These are phyloP conservation scores for Ascomycota sp. DNA, from an alignment of 2,329 filamentous ascomycete species.

Conservation along the genomic window DNA sequence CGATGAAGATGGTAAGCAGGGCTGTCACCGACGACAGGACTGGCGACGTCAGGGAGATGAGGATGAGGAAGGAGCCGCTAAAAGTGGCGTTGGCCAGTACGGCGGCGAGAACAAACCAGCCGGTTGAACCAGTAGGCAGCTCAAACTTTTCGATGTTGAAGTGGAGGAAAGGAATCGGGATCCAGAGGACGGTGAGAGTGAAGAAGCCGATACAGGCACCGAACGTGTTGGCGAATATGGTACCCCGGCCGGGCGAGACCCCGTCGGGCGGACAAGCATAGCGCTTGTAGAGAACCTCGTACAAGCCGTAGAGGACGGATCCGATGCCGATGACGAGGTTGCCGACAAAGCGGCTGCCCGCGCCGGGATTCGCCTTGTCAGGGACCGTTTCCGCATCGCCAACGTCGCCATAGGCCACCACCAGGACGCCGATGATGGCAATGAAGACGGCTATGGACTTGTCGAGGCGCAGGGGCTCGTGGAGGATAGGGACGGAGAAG, in stretches of 20 bases:
- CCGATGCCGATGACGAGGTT: constrained; percentile 86
- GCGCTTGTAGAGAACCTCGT: constrained; percentile 92
- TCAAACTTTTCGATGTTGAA: constrained; percentile 66
- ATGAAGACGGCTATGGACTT: constrained; percentile 76
- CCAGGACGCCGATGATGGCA: constrained; percentile 71
- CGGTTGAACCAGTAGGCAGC: constrained; percentile 57
- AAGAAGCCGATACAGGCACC: constrained; percentile 74
- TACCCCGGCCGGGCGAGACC: constrained; percentile 64
- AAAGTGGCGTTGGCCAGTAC: constrained; percentile 81
- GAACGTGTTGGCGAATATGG: constrained; percentile 88
- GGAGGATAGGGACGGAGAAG: constrained; percentile 77
- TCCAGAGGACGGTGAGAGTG: constrained; percentile 74
- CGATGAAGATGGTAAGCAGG: constrained; percentile 88
- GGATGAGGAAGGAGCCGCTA: constrained; percentile 76
- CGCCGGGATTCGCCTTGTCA: constrained; percentile 7
- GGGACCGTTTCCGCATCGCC: constrained; percentile 19
- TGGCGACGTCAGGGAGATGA: constrained; percentile 83
- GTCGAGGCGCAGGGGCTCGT: constrained; percentile 63
- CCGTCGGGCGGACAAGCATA: constrained; percentile 85
- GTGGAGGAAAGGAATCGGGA: constrained; percentile 74
- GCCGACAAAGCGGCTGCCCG: constrained; percentile 52
- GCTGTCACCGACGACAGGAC: constrained; percentile 85
- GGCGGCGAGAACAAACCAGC: constrained; percentile 59
- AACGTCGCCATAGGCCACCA: constrained; percentile 85
- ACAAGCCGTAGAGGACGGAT: constrained; percentile 83